Conservation (phyloP, 2,329 filamentous ascomycete species). For the Didymella keratinophila region DNA sequence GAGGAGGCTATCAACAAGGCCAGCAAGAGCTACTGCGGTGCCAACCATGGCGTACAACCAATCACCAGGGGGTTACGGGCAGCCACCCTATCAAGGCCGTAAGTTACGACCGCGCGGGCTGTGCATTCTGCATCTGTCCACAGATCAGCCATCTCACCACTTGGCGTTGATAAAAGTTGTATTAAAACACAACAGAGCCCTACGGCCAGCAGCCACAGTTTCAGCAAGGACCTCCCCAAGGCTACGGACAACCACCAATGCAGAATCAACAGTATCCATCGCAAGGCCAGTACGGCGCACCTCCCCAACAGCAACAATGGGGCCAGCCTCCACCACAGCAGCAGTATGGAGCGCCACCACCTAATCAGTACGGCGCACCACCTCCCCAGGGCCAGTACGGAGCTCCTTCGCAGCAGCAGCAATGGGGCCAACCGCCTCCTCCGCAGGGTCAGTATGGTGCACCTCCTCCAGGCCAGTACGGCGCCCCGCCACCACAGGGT, state of each 20-base stretch:
- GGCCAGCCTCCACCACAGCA: constrained; percentile 30
- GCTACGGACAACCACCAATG: constrained; percentile 45
- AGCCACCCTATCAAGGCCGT: constrained; percentile 41
- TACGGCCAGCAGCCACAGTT: constrained; percentile 33
- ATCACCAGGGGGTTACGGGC: constrained; percentile 39
- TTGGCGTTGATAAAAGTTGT: constrained; percentile 21
- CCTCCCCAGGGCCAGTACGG: constrained; percentile 39
- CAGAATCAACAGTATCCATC: constrained; percentile 42
- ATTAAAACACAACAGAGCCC: constrained; percentile 40
- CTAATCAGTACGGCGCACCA: constrained; percentile 34
- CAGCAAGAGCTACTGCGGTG: constrained; percentile 2
- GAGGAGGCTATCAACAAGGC: neutral
- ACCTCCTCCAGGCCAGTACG: constrained; percentile 37
- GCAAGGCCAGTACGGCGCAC: constrained; percentile 45
- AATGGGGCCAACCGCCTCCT: constrained; percentile 29
- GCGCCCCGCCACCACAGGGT: constrained; percentile 36
- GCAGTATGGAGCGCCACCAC: constrained; percentile 50
- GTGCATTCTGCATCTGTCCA: constrained; percentile 7
- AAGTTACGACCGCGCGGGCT: constrained; percentile 30
- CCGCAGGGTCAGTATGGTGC: constrained; percentile 32
- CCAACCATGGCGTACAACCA: constrained; percentile 33
- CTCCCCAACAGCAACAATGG: constrained; percentile 44
- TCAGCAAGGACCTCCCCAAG: constrained; percentile 30
- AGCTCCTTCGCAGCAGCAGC: constrained; percentile 39
- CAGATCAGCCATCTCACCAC: constrained; percentile 13